phyloP scores from a whole-genome alignment of 192 early-diverging fungal genomes.

The Thoreauomyces humboldtii region DNA sequence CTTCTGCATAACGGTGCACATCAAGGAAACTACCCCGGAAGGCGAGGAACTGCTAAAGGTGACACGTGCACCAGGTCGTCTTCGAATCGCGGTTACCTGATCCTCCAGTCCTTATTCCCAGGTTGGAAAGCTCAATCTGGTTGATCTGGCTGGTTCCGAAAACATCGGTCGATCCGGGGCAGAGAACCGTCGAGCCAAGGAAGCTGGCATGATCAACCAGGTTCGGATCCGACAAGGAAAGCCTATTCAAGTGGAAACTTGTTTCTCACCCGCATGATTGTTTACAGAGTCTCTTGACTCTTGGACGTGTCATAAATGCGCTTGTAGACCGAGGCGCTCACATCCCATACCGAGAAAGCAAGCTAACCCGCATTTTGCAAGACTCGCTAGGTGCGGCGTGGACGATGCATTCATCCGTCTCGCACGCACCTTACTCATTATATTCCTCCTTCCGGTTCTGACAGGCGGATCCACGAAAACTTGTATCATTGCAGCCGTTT shows the following conservation, averaged over 20 bases:
- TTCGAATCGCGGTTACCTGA: neutral
- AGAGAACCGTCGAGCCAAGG: slow-evolving; percentile 73
- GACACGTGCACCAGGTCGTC: neutral
- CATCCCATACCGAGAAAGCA: slow-evolving; percentile 94
- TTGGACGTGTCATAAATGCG: slow-evolving; percentile 96
- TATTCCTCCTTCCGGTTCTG: too few relatives aligned
- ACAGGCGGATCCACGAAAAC: slow-evolving; percentile 83
- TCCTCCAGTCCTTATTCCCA: neutral
- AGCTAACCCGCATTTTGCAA: slow-evolving; percentile 84
- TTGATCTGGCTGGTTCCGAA: slow-evolving; percentile 94
- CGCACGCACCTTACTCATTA: neutral
- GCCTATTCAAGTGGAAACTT: slow-evolving; percentile 49
- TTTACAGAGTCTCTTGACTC: slow-evolving; percentile 78
- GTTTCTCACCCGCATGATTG: slow-evolving; percentile 42
- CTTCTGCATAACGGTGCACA: slow-evolving; percentile 86
- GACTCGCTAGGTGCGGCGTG: slow-evolving; percentile 81
- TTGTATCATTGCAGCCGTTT: slow-evolving; percentile 92
- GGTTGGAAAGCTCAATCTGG: slow-evolving; percentile 92
- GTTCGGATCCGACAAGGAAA: neutral
- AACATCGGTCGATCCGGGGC: slow-evolving; percentile 90
- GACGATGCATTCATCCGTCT: neutral
- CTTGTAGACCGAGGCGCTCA: slow-evolving; percentile 76
- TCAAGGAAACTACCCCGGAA: slow-evolving; percentile 75
- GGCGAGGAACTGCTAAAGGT: slow-evolving; percentile 85
- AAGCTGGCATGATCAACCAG: slow-evolving; percentile 91